These are phyloP conservation scores for Dalbergia cultrata DNA, from an alignment of 306 rosid genomes.

Conservation along the genomic window DNA sequence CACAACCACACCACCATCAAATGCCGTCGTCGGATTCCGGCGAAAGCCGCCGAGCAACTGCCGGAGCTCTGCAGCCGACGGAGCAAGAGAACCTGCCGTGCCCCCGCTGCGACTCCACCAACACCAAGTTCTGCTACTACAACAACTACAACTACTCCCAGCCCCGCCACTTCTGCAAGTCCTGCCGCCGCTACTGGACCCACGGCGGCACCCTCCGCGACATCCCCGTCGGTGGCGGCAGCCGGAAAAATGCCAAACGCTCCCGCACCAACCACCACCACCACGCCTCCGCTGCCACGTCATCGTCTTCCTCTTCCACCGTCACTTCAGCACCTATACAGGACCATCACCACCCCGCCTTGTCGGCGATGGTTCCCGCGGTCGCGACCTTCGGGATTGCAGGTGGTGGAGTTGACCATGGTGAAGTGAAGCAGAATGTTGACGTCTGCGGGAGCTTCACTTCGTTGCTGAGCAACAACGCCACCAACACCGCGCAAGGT, in stretches of 20 bases:
- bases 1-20: not conserved
- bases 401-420: slow-evolving; percentile 45
- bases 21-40: slow-evolving; percentile 82
- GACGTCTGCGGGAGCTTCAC: slow-evolving; percentile 63
- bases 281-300: slow-evolving; percentile 36
- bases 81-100: slow-evolving; percentile 95
- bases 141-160: slow-evolving; percentile 98
- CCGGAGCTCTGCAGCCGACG: slow-evolving; percentile 65
- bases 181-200: slow-evolving; percentile 99
- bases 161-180: slow-evolving; percentile 96
- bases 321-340: not conserved
- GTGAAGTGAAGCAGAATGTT: slow-evolving; percentile 10
- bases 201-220: slow-evolving; percentile 98
- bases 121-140: slow-evolving; percentile 97
- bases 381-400: slow-evolving; percentile 31
- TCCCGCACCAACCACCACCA: slow-evolving; percentile 61
- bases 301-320: not conserved
- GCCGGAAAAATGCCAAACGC: slow-evolving; percentile 90
- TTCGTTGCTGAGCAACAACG: slow-evolving; percentile 67
- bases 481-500: slow-evolving; percentile 58
- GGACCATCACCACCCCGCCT: slow-evolving; percentile 5
- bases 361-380: slow-evolving; percentile 50
- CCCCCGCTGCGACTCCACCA: slow-evolving; percentile 94
- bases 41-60: slow-evolving; percentile 57
- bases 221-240: slow-evolving; percentile 95